Base-by-base conservation (phyloP, 1,284 basidiomycete genomes). In the Gomphus bonarii region DNA sequence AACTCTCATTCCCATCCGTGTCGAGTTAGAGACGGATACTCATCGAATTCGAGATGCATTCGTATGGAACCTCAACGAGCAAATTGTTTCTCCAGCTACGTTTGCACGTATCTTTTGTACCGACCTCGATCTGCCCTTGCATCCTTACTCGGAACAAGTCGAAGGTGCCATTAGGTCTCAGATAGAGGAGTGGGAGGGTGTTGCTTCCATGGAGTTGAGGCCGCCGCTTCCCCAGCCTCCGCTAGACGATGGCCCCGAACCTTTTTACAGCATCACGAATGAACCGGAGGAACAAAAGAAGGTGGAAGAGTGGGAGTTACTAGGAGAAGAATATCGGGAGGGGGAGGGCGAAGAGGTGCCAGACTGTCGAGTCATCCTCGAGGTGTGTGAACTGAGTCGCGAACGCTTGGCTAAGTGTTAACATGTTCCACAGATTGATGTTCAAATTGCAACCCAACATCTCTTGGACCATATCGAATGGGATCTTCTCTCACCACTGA, bases 391-490 rank as follows among this genome's bases (percentile, higher is more conserved):
- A 22, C 48, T 28, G 8, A 35, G 18, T 38, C 49, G 33, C n/a
- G 16, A n/a, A 3, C 47, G 7, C 25, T 57, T 18, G 33, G 47
- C 57, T 56, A 57, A 33, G 4, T 59, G 58, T 62, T 58, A 59
- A 54, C 28, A 20, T 49, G 53, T 59, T 18, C 42, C 40, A 18
- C 70, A 97, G 91, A 91, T 99, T 68, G 95, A 99, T 71, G 91
- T 99, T n/a, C 95, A 98, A 70, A 90, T 99, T 67, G 88, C 87
- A 49, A 90, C 87, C 18, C 79, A 93, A 68, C 91, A 95, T 69
- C 78, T 99, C 1, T 78, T 88, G 58, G 95, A 99, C 72, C 90
- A 95, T 62, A 91, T 99, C 64, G 97, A 99, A 72, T 99, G 97
- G 97, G 95, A 99, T 70, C 79, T 99, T 7, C 82, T 92, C 33